Percentiles rank a stretch among this genome's conserved stretches.
phyloP scores from a whole-genome alignment of 1,139 yeast species.

The Yamadazyma friedrichii region DNA sequence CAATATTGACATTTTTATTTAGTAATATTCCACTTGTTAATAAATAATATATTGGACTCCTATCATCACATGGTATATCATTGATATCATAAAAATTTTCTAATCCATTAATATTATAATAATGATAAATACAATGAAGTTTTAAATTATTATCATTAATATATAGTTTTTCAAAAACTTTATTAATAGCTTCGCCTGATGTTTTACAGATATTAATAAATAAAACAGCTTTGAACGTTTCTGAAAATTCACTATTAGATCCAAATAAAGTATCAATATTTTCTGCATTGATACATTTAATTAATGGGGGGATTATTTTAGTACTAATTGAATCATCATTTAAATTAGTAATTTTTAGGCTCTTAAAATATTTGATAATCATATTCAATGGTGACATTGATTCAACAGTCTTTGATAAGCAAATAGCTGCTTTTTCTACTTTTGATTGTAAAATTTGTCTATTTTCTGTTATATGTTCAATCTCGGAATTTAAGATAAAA shows the following conservation, averaged over 20 bases:
- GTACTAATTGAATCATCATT: constrained; percentile 1
- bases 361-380: constrained; percentile 1
- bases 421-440: background rate
- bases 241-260: background rate
- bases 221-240: constrained; percentile 2
- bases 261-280: background rate
- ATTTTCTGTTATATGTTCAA: background rate
- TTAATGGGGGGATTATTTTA: background rate
- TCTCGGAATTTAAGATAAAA: constrained; percentile 10
- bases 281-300: background rate
- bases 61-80: background rate
- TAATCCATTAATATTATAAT: constrained; percentile 23
- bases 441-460: background rate
- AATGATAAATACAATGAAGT: constrained; percentile 16
- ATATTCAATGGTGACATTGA: background rate
- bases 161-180: background rate
- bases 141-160: background rate
- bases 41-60: constrained; percentile 8
- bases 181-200: constrained; percentile 4
- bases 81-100: constrained; percentile 12
- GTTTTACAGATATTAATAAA: constrained; percentile 6
- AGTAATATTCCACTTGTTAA: constrained; percentile 21
- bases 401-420: background rate
- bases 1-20: constrained; percentile 19
- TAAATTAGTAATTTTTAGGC: background rate